Evolutionary conservation across 2,329 filamentous ascomycete genomes (phyloP).

Genomic region (Trichoderma hamatum): DNA sequence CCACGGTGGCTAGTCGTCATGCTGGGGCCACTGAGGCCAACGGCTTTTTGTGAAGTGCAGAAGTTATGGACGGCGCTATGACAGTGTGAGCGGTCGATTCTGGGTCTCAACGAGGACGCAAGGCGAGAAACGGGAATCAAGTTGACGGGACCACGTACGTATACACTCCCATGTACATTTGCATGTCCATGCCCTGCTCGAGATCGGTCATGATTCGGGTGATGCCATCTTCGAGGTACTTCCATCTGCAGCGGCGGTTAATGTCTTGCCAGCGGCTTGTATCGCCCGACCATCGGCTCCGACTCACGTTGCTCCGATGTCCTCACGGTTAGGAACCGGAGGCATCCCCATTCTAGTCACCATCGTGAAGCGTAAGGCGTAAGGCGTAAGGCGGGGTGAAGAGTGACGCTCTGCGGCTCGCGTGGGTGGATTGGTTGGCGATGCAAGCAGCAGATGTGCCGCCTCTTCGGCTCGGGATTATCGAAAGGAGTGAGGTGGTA

Average conservation of each 20-base stretch:
- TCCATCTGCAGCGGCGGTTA: slow-evolving; percentile 65
- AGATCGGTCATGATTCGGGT: slow-evolving; percentile 92
- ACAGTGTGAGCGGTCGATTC: slow-evolving; percentile 42
- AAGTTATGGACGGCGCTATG: slow-evolving; percentile 92
- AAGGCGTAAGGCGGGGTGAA: slow-evolving; percentile 25
- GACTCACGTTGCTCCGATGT: slow-evolving; percentile 56
- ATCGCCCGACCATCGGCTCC: neutral
- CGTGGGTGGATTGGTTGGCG: slow-evolving; percentile 16
- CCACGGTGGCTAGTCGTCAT: slow-evolving; percentile 56
- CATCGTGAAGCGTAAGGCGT: slow-evolving; percentile 34
- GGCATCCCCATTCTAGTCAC: slow-evolving; percentile 53
- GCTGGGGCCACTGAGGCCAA: slow-evolving; percentile 57
- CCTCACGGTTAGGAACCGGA: slow-evolving; percentile 62
- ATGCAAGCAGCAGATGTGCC: neutral
- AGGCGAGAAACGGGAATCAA: neutral
- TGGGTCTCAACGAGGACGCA: neutral
- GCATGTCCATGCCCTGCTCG: slow-evolving; percentile 90
- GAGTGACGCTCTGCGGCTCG: slow-evolving; percentile 24
- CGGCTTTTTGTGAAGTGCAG: slow-evolving; percentile 95
- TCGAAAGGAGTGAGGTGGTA: neutral
- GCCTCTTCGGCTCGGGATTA: neutral
- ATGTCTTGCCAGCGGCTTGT: neutral
- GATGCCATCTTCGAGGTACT: slow-evolving; percentile 84
- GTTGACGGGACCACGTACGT: slow-evolving; percentile 58
- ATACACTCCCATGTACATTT: slow-evolving; percentile 96